A percentile compares a stretch with the other conserved stretches of the same genome.
Conservation (phyloP, 768 basidiomycete species). For the Kwoniella europaea region DNA sequence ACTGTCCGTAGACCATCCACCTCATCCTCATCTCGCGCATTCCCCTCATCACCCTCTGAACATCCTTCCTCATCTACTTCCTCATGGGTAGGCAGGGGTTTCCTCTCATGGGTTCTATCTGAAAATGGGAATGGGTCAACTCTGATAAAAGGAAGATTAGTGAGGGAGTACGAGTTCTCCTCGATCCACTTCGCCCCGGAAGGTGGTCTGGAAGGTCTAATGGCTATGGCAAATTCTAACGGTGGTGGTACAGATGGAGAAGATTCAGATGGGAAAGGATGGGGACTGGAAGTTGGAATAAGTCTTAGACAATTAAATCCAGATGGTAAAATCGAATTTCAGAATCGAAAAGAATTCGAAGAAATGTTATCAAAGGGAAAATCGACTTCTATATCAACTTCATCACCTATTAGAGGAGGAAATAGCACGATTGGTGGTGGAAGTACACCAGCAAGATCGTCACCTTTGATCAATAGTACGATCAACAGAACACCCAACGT, state of each 20-base stretch:
- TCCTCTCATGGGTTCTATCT: conserved; percentile 48
- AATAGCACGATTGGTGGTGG: not conserved
- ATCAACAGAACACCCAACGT: conserved; percentile 2
- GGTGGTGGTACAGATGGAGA: conserved; percentile 7
- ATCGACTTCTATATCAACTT: not conserved
- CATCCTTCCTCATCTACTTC: conserved; percentile 20
- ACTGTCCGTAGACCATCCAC: conserved; percentile 10
- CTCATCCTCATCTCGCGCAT: conserved; percentile 21
- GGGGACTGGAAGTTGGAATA: conserved; percentile 51
- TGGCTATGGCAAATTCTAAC: conserved; percentile 34
- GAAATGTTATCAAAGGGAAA: conserved; percentile 36
- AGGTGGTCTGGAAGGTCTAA: conserved; percentile 49
- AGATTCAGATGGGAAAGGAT: conserved; percentile 43
- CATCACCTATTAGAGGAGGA: conserved; percentile 4
- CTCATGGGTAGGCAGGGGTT: conserved; percentile 49
- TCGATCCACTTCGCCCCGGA: conserved; percentile 26
- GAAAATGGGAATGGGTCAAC: conserved; percentile 38
- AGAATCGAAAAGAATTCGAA: conserved; percentile 41
- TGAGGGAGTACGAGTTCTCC: conserved; percentile 42
- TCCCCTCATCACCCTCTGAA: conserved; percentile 24
- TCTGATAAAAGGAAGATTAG: conserved; percentile 42
- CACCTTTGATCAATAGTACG: conserved; percentile 13
- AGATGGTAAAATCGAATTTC: conserved; percentile 37
- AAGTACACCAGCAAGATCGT: conserved; percentile 21
- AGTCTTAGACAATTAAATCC: conserved; percentile 43